phyloP scores from a whole-genome alignment of 805 yeast genomes.

The Brettanomyces nanus region DNA sequence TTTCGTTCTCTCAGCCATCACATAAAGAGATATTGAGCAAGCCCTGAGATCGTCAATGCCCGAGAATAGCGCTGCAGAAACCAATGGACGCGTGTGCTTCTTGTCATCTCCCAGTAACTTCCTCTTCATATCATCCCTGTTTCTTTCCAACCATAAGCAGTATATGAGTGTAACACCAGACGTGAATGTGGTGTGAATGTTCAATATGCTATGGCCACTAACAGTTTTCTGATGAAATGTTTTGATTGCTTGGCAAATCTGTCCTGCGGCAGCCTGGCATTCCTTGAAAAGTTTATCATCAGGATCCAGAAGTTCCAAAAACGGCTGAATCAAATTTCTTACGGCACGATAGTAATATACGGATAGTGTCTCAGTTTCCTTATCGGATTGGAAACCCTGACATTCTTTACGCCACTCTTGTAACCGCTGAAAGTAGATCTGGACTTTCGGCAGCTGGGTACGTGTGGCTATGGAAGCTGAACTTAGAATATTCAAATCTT shows the following conservation, averaged over 20 bases:
- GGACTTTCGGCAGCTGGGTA: conserved; percentile 42
- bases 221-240: conserved; percentile 56
- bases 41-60: conserved; percentile 58
- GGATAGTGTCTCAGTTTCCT: conserved; percentile 52
- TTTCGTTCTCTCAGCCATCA: conserved; percentile 57
- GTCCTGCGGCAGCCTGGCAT: conserved; percentile 68
- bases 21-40: conserved; percentile 55
- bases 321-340: conserved; percentile 55
- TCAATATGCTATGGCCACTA: conserved; percentile 55
- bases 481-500: conserved; percentile 35
- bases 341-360: conserved; percentile 54
- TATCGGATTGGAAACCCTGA: conserved; percentile 36
- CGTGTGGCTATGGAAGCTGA: conserved; percentile 21
- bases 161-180: conserved; percentile 63
- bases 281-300: conserved; percentile 52
- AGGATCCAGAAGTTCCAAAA: conserved; percentile 52
- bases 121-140: conserved; percentile 49
- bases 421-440: conserved; percentile 42
- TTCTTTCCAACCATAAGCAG: conserved; percentile 60
- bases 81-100: conserved; percentile 52
- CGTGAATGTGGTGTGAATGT: conserved; percentile 58
- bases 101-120: conserved; percentile 47
- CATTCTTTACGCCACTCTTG: conserved; percentile 53
- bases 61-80: conserved; percentile 43
- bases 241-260: conserved; percentile 55